These are phyloP conservation scores for Forsythia viridissima DNA, from an alignment of 257 asterid genomes.

Conservation along the genomic window DNA sequence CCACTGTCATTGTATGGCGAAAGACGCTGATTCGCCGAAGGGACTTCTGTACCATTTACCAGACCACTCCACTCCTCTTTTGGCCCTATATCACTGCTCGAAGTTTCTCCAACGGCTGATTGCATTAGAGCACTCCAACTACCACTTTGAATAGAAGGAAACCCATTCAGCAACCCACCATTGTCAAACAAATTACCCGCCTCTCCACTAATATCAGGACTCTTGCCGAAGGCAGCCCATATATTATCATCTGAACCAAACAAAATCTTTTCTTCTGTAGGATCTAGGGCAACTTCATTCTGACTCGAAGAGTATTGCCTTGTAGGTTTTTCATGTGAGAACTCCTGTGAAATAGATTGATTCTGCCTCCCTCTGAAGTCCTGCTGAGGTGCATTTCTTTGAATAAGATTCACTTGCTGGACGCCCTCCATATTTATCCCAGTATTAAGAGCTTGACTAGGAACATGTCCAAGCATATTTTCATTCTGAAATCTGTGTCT, in stretches of 20 bases:
- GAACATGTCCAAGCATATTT: slow-evolving; percentile 42
- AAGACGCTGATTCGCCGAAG: slow-evolving; percentile 42
- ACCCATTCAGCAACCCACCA: slow-evolving; percentile 45
- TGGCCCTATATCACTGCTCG: slow-evolving; percentile 55
- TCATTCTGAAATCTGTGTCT: slow-evolving; percentile 57
- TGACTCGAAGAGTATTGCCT: slow-evolving; percentile 43
- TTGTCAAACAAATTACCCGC: slow-evolving; percentile 52
- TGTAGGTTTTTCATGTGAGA: slow-evolving; percentile 41
- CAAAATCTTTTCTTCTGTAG: slow-evolving; percentile 86
- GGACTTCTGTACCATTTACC: slow-evolving; percentile 42
- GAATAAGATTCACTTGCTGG: slow-evolving; percentile 53
- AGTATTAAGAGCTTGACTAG: slow-evolving; percentile 42
- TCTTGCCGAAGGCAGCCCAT: slow-evolving; percentile 77
- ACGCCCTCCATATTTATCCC: slow-evolving; percentile 38
- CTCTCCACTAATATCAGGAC: slow-evolving; percentile 52
- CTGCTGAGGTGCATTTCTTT: slow-evolving; percentile 43
- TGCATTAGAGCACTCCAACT: slow-evolving; percentile 99
- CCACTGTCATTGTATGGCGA: slow-evolving; percentile 37
- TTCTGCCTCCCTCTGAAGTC: slow-evolving; percentile 45
- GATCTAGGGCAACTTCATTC: slow-evolving; percentile 71
- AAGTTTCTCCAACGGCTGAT: slow-evolving; percentile 93
- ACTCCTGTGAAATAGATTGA: slow-evolving; percentile 36
- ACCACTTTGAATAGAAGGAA: slow-evolving; percentile 71
- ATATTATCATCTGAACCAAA: slow-evolving; percentile 85
- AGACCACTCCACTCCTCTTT: slow-evolving; percentile 77